Evolutionary conservation across 208 protist species (phyloP).

Genomic region (Naegleria gruberi): DNA sequence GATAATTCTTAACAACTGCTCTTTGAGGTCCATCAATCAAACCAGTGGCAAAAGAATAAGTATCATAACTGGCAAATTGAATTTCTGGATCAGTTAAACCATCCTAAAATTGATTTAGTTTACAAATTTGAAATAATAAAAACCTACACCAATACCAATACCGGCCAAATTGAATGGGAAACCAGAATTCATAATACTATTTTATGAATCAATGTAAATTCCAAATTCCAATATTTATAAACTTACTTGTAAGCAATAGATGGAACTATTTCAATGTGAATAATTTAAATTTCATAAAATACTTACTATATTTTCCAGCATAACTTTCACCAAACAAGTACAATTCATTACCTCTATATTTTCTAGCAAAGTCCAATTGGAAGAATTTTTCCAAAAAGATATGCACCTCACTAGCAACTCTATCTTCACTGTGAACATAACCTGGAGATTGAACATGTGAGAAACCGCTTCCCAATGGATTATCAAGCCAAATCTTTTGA

Average conservation of each 20-base stretch:
- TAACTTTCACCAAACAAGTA: slow-evolving; percentile 71
- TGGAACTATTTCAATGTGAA: neutral
- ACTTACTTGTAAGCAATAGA: neutral
- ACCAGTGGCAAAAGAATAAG: neutral
- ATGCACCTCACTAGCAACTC: slow-evolving; percentile 74
- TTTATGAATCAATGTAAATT: neutral
- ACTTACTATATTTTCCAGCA: slow-evolving; percentile 64
- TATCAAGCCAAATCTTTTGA: slow-evolving; percentile 49
- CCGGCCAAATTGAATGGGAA: neutral
- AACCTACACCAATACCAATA: slow-evolving; percentile 2
- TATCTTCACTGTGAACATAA: slow-evolving; percentile 58
- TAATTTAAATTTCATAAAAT: slow-evolving; percentile 39
- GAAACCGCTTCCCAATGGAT: slow-evolving; percentile 76
- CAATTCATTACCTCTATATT: slow-evolving; percentile 52
- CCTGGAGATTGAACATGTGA: slow-evolving; percentile 46
- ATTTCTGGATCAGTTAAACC: neutral
- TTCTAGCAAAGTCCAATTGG: slow-evolving; percentile 47
- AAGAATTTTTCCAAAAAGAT: slow-evolving; percentile 47
- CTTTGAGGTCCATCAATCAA: neutral
- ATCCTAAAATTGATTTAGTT: no score
- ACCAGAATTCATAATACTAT: neutral
- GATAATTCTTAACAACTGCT: neutral
- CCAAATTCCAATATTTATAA: neutral
- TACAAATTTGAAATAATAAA: no score
- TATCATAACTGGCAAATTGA: neutral